phyloP scores from a whole-genome alignment of 495 filamentous ascomycete species.

The Pseudomonodictys pantanalensis region DNA sequence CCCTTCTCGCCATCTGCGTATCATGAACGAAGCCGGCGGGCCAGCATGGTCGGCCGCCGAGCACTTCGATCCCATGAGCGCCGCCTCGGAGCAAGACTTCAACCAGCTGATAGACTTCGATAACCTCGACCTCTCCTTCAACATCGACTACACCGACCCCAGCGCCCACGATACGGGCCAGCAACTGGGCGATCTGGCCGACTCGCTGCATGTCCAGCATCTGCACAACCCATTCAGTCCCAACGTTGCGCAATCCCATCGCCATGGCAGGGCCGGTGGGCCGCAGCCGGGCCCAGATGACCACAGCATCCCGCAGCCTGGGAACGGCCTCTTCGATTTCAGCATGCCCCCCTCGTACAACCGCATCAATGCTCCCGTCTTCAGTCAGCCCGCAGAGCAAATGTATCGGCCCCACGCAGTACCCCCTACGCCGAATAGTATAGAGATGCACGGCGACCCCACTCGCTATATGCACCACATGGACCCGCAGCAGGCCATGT shows the following conservation, averaged over 20 bases:
- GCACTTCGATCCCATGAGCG: constrained; percentile 32
- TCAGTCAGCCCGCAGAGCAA: constrained; percentile 20
- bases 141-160: constrained; percentile 18
- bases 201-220: constrained; percentile 33
- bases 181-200: constrained; percentile 26
- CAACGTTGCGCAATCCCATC: constrained; percentile 13
- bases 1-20: not conserved
- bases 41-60: constrained; percentile 29
- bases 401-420: constrained; percentile 44
- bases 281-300: constrained; percentile 50
- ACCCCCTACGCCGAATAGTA: constrained; percentile 89
- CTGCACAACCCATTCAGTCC: constrained; percentile 24
- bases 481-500: constrained; percentile 63
- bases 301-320: constrained; percentile 7
- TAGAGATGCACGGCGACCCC: constrained; percentile 75
- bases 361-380: constrained; percentile 10
- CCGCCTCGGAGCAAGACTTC: constrained; percentile 33
- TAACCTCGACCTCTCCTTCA: constrained; percentile 34
- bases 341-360: constrained; percentile 20
- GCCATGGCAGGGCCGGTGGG: constrained; percentile 2
- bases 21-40: constrained; percentile 21
- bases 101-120: constrained; percentile 35
- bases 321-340: constrained; percentile 28
- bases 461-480: constrained; percentile 56
- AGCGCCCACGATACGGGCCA: constrained; percentile 15